Evolutionary conservation across 192 early-diverging fungal species (phyloP), one percentile per base, ranked within the genome.

Genomic region (Backusella sp.): DNA sequence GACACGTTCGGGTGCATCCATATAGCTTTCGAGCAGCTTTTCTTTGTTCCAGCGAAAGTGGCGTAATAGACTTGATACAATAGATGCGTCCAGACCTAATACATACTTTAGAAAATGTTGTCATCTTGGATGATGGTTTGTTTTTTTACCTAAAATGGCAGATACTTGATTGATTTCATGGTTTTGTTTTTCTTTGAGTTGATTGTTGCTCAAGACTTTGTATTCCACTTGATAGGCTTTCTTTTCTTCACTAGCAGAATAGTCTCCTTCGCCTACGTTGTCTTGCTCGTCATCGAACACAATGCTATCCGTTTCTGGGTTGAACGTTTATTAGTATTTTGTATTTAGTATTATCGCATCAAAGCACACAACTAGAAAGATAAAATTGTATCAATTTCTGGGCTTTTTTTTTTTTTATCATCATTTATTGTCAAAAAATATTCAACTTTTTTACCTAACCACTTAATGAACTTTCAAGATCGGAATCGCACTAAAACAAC

Each of bases 21-120:
- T 91, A 59, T 91, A 92, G 12, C 84, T 84, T 79, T 97, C 95
- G 8, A 97, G 86, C 9, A 97, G 76, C 42, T 85, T 82, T 70
- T 97, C 95, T 81, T 96, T 95, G 84, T 95, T 94, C 94, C 94
- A 96, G 78, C 86, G 81, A 83, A 92, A 95, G 73, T 87, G 81
- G 26, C 95, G 88, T 42, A 97, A 84, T 70, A 97, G 80, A 8
- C 92, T 92, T 0, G 93, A 91, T 7, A 92, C 11, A 69, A 39
- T 35, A 11, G 34, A 35, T 12, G 0, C 37, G 14, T 69, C 37
- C 34, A 69, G 92, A 74, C 92, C 91, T 59, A 91, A 83, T 52
- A 39, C 82, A 77, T 17, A 79, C 32, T 32, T 32, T 32, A 62
- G 59, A 92, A 82, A 14, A 71, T 21, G 21, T 14, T 23, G 12